These are phyloP conservation scores for Posidonia oceanica DNA, from an alignment of 116 monocot genomes.

Conservation along the genomic window DNA sequence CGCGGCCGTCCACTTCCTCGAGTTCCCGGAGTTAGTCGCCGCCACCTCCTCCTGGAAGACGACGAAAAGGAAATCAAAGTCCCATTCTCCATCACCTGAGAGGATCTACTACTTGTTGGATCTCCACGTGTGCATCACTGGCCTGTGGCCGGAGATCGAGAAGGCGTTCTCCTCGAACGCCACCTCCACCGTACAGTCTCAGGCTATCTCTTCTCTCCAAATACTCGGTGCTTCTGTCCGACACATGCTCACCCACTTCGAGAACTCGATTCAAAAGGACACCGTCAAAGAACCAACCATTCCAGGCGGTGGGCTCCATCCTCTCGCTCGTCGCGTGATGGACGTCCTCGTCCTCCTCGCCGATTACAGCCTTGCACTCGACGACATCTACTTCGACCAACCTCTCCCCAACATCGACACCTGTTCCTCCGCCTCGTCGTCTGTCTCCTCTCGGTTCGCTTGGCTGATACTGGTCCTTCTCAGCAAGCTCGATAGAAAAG, in stretches of 20 bases:
- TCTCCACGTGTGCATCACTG: conserved; percentile 24
- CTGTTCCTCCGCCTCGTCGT: not conserved
- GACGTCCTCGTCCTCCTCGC: conserved; percentile 40
- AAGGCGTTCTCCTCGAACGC: conserved; percentile 33
- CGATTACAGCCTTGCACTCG: conserved; percentile 27
- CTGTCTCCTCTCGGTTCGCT: conserved; percentile 9
- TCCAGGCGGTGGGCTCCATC: conserved; percentile 48
- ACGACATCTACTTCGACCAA: conserved; percentile 27
- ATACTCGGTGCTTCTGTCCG: conserved; percentile 34
- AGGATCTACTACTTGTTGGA: conserved; percentile 24
- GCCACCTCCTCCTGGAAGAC: not conserved
- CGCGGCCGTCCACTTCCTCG: conserved; percentile 27
- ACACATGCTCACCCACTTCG: conserved; percentile 34
- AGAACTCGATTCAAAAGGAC: conserved; percentile 38
- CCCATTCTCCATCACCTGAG: conserved; percentile 38
- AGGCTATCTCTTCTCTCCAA: conserved; percentile 19
- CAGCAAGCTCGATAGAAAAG: conserved; percentile 50
- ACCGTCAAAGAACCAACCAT: conserved; percentile 14
- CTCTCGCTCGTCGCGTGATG: conserved; percentile 42
- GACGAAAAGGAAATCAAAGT: conserved; percentile 35
- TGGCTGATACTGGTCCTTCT: conserved; percentile 33
- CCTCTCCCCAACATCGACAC: not conserved
- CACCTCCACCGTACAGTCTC: conserved; percentile 17
- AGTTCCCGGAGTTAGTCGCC: conserved; percentile 35
- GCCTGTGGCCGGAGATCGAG: conserved; percentile 35